Conservation (phyloP, 192 early-diverging fungal genomes). For the Rhizophagus prolifer region DNA sequence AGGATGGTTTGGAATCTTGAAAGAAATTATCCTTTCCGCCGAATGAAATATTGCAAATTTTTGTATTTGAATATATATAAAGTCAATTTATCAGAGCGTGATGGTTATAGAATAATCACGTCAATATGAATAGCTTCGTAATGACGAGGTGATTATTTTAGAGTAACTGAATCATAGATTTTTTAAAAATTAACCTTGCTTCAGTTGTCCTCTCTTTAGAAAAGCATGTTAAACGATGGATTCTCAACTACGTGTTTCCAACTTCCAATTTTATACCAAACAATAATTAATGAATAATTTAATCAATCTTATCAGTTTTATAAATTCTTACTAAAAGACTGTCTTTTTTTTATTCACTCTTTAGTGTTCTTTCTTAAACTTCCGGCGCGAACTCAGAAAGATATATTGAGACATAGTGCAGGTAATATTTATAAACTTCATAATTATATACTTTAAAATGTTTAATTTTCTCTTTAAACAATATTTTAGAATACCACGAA, state of each 20-base stretch:
- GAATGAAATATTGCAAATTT: too few species aligned
- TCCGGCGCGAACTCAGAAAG: slow-evolving; percentile 4
- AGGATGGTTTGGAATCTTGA: too few species aligned
- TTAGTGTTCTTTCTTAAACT: slow-evolving; percentile 21
- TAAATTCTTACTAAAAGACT: not conserved
- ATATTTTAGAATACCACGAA: slow-evolving; percentile 16
- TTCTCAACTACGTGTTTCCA: not conserved
- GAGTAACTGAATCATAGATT: not conserved
- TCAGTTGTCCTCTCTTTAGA: not conserved
- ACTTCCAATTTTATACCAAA: not conserved
- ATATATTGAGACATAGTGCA: slow-evolving; percentile 13
- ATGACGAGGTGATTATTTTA: not conserved
- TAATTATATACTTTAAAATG: not conserved
- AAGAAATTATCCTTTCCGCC: too few species aligned
- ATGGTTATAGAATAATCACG: not conserved
- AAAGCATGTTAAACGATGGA: not conserved
- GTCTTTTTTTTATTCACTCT: not conserved
- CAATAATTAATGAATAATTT: not conserved
- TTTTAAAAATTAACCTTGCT: not conserved
- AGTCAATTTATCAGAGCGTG: not conserved
- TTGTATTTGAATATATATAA: too few species aligned
- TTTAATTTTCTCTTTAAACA: not conserved
- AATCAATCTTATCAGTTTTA: not conserved
- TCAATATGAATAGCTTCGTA: not conserved
- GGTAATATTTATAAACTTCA: not conserved